Conservation (phyloP, 2,329 filamentous ascomycete species). For the Colletotrichum phormii region DNA sequence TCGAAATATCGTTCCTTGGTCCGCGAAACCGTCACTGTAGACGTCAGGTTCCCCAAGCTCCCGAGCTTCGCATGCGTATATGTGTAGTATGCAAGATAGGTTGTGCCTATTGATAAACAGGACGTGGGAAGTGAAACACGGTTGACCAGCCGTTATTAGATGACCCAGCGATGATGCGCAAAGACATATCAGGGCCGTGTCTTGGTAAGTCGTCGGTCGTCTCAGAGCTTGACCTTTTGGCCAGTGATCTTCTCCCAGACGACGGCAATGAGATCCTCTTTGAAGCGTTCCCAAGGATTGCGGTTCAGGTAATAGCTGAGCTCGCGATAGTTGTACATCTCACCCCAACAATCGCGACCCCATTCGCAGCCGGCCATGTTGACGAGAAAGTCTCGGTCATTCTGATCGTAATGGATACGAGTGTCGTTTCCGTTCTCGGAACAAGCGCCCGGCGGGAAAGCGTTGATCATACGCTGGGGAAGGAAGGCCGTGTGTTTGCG, state of each 20-base stretch:
- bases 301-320: slow-evolving; percentile 92
- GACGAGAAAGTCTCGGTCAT: slow-evolving; percentile 91
- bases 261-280: slow-evolving; percentile 72
- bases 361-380: slow-evolving; percentile 99
- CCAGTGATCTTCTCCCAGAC: slow-evolving; percentile 74
- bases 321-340: slow-evolving; percentile 96
- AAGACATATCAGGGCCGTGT: slow-evolving; percentile 21
- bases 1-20: slow-evolving; percentile 13
- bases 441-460: slow-evolving; percentile 92
- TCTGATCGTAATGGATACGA: slow-evolving; percentile 85
- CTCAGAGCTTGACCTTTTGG: slow-evolving; percentile 66
- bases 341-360: slow-evolving; percentile 96
- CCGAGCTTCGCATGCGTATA: slow-evolving; percentile 23
- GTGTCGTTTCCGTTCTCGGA: slow-evolving; percentile 80
- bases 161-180: slow-evolving; percentile 25
- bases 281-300: slow-evolving; percentile 81
- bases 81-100: slow-evolving; percentile 34
- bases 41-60: slow-evolving; percentile 20
- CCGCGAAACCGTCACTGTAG: slow-evolving; percentile 1
- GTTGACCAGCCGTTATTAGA: slow-evolving; percentile 35
- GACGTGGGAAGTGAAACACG: slow-evolving; percentile 33
- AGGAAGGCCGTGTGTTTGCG: slow-evolving; percentile 89
- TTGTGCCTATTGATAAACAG: slow-evolving; percentile 22
- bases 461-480: slow-evolving; percentile 92
- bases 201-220: not conserved